Conservation (phyloP, 2,329 filamentous ascomycete species). For the Penicillium sclerotiorum region DNA sequence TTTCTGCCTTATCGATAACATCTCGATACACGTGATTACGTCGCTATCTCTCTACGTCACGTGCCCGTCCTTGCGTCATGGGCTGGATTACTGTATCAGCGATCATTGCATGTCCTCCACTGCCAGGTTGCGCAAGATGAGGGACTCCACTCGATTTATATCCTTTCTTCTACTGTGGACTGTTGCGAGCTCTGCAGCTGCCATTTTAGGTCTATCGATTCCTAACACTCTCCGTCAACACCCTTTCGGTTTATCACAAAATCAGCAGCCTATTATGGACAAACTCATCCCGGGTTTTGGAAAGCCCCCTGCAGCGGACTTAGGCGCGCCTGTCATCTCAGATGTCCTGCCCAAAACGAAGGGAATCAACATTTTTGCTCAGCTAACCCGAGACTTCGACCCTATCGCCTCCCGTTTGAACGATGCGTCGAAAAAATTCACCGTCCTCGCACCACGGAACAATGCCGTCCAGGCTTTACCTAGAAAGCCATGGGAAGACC, state of each 20-base stretch:
- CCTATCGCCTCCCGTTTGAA: slow-evolving; percentile 70
- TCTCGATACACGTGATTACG: slow-evolving; percentile 26
- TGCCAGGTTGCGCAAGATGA: slow-evolving; percentile 20
- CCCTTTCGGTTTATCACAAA: slow-evolving; percentile 15
- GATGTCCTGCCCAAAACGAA: slow-evolving; percentile 82
- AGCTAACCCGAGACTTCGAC: slow-evolving; percentile 74
- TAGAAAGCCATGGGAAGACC: slow-evolving; percentile 72
- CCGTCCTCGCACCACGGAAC: slow-evolving; percentile 86
- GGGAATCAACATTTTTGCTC: slow-evolving; percentile 80
- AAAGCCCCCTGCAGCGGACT: slow-evolving; percentile 23
- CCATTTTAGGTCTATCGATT: slow-evolving; percentile 15
- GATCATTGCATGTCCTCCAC: slow-evolving; percentile 4
- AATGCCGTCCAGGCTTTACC: slow-evolving; percentile 75
- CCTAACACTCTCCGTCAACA: slow-evolving; percentile 12
- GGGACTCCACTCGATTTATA: slow-evolving; percentile 7
- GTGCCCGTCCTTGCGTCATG: slow-evolving; percentile 28
- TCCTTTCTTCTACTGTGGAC: slow-evolving; percentile 15
- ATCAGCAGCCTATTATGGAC: slow-evolving; percentile 31
- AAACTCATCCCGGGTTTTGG: slow-evolving; percentile 23
- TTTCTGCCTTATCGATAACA: slow-evolving; percentile 40
- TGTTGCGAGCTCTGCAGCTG: slow-evolving; percentile 11
- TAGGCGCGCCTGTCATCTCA: slow-evolving; percentile 66
- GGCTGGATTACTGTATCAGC: slow-evolving; percentile 3
- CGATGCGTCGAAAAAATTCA: slow-evolving; percentile 69
- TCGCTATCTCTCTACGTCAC: slow-evolving; percentile 20